phyloP scores from a whole-genome alignment of 352 stramenopile species.

The Globisporangium lucens region DNA sequence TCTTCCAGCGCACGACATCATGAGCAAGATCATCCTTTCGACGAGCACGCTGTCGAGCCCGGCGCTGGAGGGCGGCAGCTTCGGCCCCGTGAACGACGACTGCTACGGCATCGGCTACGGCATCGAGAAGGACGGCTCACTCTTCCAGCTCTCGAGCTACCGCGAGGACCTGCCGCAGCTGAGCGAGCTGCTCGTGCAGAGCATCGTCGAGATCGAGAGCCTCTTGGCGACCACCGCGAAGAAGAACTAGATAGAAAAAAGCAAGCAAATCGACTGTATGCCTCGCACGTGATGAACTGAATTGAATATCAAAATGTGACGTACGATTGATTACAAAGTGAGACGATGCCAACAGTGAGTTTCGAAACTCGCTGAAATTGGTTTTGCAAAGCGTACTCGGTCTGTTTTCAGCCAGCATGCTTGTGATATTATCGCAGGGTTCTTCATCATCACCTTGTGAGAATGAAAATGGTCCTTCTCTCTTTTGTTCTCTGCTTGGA shows the following conservation, averaged over 20 bases:
- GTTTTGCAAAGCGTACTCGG: background rate
- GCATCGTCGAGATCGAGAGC: constrained; percentile 66
- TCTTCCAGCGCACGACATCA: constrained; percentile 67
- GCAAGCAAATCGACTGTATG: background rate
- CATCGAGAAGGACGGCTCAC: constrained; percentile 77
- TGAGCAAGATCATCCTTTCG: constrained; percentile 90
- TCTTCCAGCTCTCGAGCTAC: constrained; percentile 87
- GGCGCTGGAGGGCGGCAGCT: constrained; percentile 84
- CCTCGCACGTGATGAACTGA: background rate
- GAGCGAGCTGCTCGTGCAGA: constrained; percentile 70
- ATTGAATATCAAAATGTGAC: background rate
- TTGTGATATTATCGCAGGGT: background rate
- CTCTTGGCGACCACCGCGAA: constrained; percentile 46
- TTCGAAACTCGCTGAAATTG: background rate
- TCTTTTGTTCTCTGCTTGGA: background rate
- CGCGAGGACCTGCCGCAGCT: constrained; percentile 71
- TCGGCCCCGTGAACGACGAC: constrained; percentile 86
- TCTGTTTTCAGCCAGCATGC: background rate
- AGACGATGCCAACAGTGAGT: background rate
- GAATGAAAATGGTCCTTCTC: background rate
- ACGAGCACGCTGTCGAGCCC: constrained; percentile 87
- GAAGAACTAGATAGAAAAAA: constrained; percentile 16
- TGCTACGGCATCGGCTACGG: constrained; percentile 91
- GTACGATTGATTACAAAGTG: background rate
- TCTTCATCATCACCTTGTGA: background rate